Conservation (phyloP, 1,284 basidiomycete genomes). For the Uromyces viciae-fabae region DNA sequence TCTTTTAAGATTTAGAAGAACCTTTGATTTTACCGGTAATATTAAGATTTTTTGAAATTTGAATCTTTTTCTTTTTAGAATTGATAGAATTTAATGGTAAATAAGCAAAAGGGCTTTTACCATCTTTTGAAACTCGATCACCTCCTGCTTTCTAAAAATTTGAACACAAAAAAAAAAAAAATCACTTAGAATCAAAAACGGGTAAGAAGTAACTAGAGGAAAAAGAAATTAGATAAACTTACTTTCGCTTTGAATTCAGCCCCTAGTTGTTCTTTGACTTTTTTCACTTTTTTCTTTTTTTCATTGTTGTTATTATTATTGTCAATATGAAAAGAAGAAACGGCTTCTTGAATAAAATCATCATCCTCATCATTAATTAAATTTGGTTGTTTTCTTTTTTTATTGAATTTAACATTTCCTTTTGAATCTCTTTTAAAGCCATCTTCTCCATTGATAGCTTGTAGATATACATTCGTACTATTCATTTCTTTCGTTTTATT, state of each 20-base stretch:
- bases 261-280: conserved; percentile 65
- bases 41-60: not conserved
- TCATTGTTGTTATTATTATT: conserved; percentile 48
- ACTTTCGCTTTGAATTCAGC: conserved; percentile 74
- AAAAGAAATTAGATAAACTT: conserved; percentile 56
- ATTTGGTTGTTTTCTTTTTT: conserved; percentile 78
- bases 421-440: conserved; percentile 78
- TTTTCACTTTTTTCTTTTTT: conserved; percentile 60
- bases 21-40: conserved; percentile 35
- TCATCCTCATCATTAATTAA: conserved; percentile 64
- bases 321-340: conserved; percentile 62
- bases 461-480: conserved; percentile 76
- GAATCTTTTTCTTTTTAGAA: conserved; percentile 46
- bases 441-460: conserved; percentile 75
- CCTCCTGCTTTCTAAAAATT: conserved; percentile 74
- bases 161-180: not conserved
- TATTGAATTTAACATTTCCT: conserved; percentile 90
- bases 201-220: not conserved
- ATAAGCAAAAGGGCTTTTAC: conserved; percentile 93
- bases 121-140: conserved; percentile 53
- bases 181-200: not conserved
- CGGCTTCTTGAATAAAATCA: conserved; percentile 47
- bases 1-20: too few species aligned
- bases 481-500: conserved; percentile 51
- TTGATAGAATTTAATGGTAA: conserved; percentile 59